phyloP scores from a whole-genome alignment of 2,329 filamentous ascomycete species.

The Pezicula carpinea region DNA sequence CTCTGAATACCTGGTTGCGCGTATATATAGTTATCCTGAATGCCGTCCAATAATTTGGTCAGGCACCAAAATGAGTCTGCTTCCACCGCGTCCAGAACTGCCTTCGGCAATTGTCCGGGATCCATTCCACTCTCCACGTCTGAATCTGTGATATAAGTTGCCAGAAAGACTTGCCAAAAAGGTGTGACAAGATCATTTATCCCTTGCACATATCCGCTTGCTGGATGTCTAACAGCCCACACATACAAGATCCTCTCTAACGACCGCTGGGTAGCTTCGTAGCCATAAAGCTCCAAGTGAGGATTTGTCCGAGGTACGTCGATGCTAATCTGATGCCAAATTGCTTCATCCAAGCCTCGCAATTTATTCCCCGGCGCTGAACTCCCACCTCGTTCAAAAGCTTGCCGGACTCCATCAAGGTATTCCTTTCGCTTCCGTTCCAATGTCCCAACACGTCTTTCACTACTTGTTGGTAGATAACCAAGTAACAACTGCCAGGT shows the following conservation, averaged over 20 bases:
- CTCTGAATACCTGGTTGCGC: slow-evolving; percentile 95
- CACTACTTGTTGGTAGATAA: slow-evolving; percentile 94
- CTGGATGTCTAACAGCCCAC: slow-evolving; percentile 96
- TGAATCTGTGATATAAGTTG: slow-evolving; percentile 88
- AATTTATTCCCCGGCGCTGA: slow-evolving; percentile 39
- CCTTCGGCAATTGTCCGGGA: slow-evolving; percentile 83
- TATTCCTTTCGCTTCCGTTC: slow-evolving; percentile 97
- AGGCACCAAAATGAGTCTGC: slow-evolving; percentile 98
- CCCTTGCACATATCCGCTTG: slow-evolving; percentile 95
- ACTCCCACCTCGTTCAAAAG: slow-evolving; percentile 56
- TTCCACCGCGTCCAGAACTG: slow-evolving; percentile 93
- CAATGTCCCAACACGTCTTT: slow-evolving; percentile 81
- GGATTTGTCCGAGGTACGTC: slow-evolving; percentile 95
- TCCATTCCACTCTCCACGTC: slow-evolving; percentile 96
- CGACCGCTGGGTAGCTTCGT: slow-evolving; percentile 91
- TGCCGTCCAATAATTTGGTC: slow-evolving; percentile 95
- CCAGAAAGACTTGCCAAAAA: slow-evolving; percentile 96
- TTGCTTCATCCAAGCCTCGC: slow-evolving; percentile 83
- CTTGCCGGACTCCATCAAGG: slow-evolving; percentile 79
- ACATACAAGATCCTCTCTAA: slow-evolving; percentile 93
- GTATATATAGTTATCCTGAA: slow-evolving; percentile 98
- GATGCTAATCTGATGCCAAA: slow-evolving; percentile 99
- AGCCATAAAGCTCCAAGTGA: slow-evolving; percentile 90
- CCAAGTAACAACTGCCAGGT: slow-evolving; percentile 97
- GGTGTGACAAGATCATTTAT: slow-evolving; percentile 98